A percentile compares a stretch with the other conserved stretches of the same genome.
Conservation (phyloP, 441 rosid genomes). For the Pelargonium fulgidum region DNA sequence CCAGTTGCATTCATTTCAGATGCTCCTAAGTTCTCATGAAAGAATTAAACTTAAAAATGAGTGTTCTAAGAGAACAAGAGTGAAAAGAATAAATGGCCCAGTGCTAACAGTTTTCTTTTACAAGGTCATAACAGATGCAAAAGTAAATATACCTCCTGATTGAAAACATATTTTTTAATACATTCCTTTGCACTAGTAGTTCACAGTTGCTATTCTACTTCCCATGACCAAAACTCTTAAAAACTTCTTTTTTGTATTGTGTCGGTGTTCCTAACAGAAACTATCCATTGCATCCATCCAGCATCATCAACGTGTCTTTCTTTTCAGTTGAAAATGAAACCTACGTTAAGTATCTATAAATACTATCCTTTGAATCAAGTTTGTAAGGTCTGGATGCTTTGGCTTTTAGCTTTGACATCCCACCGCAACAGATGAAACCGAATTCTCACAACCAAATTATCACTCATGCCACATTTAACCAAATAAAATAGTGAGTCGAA, state of each 20-base stretch:
- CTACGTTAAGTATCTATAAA: not conserved
- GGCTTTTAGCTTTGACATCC: not conserved
- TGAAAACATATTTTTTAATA: no score
- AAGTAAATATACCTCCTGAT: no score
- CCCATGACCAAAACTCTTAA: not conserved
- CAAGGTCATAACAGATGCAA: no score
- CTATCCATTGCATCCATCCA: no score
- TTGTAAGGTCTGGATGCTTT: not conserved
- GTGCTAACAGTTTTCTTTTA: not conserved
- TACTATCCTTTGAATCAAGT: not conserved
- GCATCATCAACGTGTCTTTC: not conserved
- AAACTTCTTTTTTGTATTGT: not conserved
- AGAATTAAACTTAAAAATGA: not conserved
- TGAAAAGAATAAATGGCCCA: not conserved
- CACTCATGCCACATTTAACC: not conserved
- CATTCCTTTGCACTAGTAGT: no score
- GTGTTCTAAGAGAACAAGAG: not conserved
- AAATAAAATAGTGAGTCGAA: not conserved
- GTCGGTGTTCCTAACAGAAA: no score
- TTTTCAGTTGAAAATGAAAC: not conserved
- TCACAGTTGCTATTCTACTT: no score
- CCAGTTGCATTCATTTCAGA: not conserved
- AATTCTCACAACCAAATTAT: not conserved
- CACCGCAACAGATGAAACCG: not conserved
- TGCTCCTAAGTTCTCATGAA: not conserved